Conservation (phyloP, 1,139 yeast species). For the Kluyveromyces sp. region DNA sequence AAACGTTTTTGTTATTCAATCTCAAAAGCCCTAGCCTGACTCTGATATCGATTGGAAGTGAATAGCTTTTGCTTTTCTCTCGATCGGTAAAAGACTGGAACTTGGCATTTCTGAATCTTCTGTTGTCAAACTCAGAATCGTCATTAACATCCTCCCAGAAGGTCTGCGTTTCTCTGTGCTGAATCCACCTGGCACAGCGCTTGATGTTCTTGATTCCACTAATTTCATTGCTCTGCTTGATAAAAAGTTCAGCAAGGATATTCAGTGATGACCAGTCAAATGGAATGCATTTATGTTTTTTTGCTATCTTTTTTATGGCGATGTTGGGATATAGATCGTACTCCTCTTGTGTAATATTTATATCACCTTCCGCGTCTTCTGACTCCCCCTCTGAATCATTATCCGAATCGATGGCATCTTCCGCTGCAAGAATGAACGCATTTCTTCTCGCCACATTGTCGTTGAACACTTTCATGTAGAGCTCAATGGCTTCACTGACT, state of each 20-base stretch:
- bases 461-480: slow-evolving; percentile 63
- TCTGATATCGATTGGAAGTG: slow-evolving; percentile 79
- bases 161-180: slow-evolving; percentile 57
- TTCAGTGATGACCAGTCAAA: slow-evolving; percentile 90
- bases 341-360: slow-evolving; percentile 25
- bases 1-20: slow-evolving; percentile 52
- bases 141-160: slow-evolving; percentile 78
- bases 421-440: slow-evolving; percentile 27
- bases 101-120: slow-evolving; percentile 45
- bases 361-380: slow-evolving; percentile 17
- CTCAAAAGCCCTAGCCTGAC: slow-evolving; percentile 72
- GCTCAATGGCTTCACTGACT: slow-evolving; percentile 69
- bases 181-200: slow-evolving; percentile 77
- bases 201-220: slow-evolving; percentile 62
- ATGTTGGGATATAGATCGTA: slow-evolving; percentile 21
- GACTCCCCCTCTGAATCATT: slow-evolving; percentile 22
- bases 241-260: slow-evolving; percentile 70
- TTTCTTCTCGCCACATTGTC: slow-evolving; percentile 38
- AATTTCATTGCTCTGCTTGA: slow-evolving; percentile 50
- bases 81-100: slow-evolving; percentile 36
- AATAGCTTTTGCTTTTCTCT: slow-evolving; percentile 38
- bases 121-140: slow-evolving; percentile 76
- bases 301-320: slow-evolving; percentile 26
- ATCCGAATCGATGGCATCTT: slow-evolving; percentile 31
- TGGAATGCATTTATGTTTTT: slow-evolving; percentile 33